phyloP scores from a whole-genome alignment of 306 rosid genomes.

The Prunus armeniaca region DNA sequence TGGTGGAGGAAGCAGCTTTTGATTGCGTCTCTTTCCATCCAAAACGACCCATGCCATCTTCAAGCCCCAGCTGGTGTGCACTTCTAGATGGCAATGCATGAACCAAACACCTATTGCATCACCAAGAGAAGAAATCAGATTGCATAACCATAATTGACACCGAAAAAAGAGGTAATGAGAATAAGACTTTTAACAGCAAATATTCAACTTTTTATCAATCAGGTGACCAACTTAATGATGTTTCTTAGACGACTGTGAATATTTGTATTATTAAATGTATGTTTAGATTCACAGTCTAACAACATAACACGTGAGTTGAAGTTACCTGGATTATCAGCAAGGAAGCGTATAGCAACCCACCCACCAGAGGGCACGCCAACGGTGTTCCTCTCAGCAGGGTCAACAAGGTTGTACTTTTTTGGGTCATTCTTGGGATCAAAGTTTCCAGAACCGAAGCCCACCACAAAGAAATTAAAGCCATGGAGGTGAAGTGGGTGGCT shows the following conservation, averaged over 20 bases:
- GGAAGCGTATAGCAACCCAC: constrained; percentile 68
- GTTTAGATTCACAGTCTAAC: not conserved
- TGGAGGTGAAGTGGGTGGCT: constrained; percentile 85
- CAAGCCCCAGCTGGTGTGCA: constrained; percentile 80
- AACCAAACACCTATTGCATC: constrained; percentile 66
- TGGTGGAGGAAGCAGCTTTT: constrained; percentile 82
- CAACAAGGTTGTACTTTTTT: constrained; percentile 51
- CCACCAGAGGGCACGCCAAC: constrained; percentile 70
- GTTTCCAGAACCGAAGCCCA: constrained; percentile 64
- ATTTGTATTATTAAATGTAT: not conserved
- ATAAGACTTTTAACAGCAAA: not conserved
- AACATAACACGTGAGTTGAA: not conserved
- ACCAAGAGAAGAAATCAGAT: not conserved
- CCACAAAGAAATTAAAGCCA: constrained; percentile 71
- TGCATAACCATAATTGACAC: not conserved
- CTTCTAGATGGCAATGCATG: constrained; percentile 83
- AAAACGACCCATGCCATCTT: constrained; percentile 81
- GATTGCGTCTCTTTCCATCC: constrained; percentile 57
- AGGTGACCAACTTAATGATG: not conserved
- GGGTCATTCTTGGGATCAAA: constrained; percentile 65
- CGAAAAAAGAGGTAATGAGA: not conserved
- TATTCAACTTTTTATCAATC: not conserved
- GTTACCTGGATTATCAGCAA: constrained; percentile 66
- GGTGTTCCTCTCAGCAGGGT: constrained; percentile 74
- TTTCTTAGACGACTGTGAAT: not conserved